These are phyloP conservation scores for Suillus weaverae DNA, from an alignment of 768 basidiomycete genomes.

Conservation along the genomic window DNA sequence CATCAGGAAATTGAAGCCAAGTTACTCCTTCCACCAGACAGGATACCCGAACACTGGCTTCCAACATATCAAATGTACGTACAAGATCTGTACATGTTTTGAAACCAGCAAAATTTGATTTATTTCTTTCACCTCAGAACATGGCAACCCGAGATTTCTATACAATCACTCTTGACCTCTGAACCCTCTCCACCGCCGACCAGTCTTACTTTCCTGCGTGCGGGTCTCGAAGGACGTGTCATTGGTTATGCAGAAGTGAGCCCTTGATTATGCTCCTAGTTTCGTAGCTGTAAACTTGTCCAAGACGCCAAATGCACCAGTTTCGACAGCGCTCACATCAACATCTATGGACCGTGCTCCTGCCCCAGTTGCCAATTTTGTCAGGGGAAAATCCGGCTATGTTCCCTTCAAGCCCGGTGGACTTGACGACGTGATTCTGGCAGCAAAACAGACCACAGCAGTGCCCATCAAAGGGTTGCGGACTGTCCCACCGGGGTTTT, in stretches of 20 bases:
- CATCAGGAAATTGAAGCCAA: conserved; percentile 72
- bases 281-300: conserved; percentile 2
- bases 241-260: conserved; percentile 80
- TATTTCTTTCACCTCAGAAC: conserved; percentile 45
- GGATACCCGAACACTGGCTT: conserved; percentile 71
- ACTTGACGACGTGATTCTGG: conserved; percentile 60
- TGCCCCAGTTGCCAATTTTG: conserved; percentile 76
- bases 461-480: conserved; percentile 47
- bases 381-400: conserved; percentile 90
- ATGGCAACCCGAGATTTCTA: conserved; percentile 63
- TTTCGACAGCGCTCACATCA: conserved; percentile 76
- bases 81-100: conserved; percentile 7
- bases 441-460: conserved; percentile 33
- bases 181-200: conserved; percentile 78
- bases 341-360: conserved; percentile 86
- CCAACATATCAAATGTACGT: conserved; percentile 82
- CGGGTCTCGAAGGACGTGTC: conserved; percentile 78
- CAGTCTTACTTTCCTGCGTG: conserved; percentile 66
- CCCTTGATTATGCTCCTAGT: conserved; percentile 11
- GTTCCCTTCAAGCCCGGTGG: conserved; percentile 96
- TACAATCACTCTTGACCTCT: conserved; percentile 63
- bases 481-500: conserved; percentile 81
- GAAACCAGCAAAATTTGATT: conserved; percentile 14
- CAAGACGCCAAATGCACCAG: conserved; percentile 55
- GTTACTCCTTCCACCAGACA: conserved; percentile 67